Evolutionary conservation across 805 yeast genomes (phyloP).

Genomic region (Yarrowia alimentaria): DNA sequence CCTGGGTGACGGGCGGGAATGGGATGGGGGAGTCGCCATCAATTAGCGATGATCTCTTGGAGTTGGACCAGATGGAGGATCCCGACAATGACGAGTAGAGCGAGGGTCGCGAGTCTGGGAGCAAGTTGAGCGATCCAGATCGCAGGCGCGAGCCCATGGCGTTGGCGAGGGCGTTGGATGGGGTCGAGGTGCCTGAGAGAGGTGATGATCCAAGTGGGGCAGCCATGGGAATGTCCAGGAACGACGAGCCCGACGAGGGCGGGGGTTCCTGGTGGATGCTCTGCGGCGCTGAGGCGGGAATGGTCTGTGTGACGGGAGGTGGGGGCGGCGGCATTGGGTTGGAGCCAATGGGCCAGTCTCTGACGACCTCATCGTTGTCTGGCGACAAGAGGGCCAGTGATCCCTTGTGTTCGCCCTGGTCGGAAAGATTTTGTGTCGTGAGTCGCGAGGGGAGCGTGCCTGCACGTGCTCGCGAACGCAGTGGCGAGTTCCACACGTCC

Average conservation of each 20-base stretch:
- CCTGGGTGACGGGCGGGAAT: conserved; percentile 31
- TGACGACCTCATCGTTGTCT: conserved; percentile 31
- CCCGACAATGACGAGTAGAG: conserved; percentile 34
- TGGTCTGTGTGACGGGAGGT: too few relatives aligned
- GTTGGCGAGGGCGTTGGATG: conserved; percentile 10
- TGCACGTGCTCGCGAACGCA: conserved; percentile 64
- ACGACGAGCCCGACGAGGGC: background rate
- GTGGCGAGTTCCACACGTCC: conserved; percentile 30
- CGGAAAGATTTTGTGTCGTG: conserved; percentile 37
- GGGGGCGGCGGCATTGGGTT: too few relatives aligned
- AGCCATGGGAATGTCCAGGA: conserved; percentile 22
- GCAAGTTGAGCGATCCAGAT: conserved; percentile 36
- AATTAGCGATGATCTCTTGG: conserved; percentile 23
- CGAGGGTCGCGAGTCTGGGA: conserved; percentile 34
- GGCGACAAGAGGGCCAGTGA: conserved; percentile 40
- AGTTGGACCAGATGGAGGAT: conserved; percentile 36
- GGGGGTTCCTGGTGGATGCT: too few relatives aligned
- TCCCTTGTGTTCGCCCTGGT: conserved; percentile 35
- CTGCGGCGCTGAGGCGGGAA: conserved; percentile 5
- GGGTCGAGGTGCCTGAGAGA: conserved; percentile 26
- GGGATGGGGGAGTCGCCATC: conserved; percentile 33
- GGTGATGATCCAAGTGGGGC: conserved; percentile 29
- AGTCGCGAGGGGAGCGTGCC: conserved; percentile 75
- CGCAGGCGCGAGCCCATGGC: conserved; percentile 31
- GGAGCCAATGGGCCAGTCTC: conserved; percentile 21